phyloP scores from a whole-genome alignment of 352 stramenopile genomes.

The Peronospora destructor region DNA sequence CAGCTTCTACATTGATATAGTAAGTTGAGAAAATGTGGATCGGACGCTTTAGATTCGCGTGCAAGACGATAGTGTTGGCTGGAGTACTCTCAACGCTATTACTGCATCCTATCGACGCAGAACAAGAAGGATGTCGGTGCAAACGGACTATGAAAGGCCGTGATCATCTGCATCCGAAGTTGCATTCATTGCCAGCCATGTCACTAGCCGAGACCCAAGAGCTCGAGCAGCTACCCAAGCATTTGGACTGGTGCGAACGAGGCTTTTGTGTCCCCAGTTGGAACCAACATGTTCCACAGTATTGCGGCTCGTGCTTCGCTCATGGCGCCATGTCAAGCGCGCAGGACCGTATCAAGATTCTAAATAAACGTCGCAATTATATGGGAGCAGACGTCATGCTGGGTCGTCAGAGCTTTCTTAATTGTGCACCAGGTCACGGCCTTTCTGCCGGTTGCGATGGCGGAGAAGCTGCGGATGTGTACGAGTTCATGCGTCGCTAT shows the following conservation, averaged over 20 bases:
- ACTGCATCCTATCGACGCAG: constrained; percentile 3
- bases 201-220: constrained; percentile 35
- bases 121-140: constrained; percentile 37
- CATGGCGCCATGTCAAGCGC: constrained; percentile 69
- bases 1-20: not conserved
- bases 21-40: constrained; percentile 1
- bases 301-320: constrained; percentile 82
- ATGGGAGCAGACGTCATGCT: constrained; percentile 70
- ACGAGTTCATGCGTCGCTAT: constrained; percentile 74
- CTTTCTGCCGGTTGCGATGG: constrained; percentile 60
- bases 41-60: not conserved
- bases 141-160: constrained; percentile 70
- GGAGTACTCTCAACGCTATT: constrained; percentile 15
- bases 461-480: constrained; percentile 66
- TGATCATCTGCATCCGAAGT: constrained; percentile 54
- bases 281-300: constrained; percentile 82
- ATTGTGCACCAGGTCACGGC: constrained; percentile 67
- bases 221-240: constrained; percentile 37
- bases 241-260: constrained; percentile 89
- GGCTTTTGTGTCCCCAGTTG: constrained; percentile 76
- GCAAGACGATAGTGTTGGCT: constrained; percentile 11
- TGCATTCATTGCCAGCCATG: constrained; percentile 34
- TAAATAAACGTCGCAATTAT: constrained; percentile 55
- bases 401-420: constrained; percentile 72
- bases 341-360: constrained; percentile 81